These are phyloP conservation scores for Globisporangium nagaii DNA, from an alignment of 352 stramenopile species.

Conservation along the genomic window DNA sequence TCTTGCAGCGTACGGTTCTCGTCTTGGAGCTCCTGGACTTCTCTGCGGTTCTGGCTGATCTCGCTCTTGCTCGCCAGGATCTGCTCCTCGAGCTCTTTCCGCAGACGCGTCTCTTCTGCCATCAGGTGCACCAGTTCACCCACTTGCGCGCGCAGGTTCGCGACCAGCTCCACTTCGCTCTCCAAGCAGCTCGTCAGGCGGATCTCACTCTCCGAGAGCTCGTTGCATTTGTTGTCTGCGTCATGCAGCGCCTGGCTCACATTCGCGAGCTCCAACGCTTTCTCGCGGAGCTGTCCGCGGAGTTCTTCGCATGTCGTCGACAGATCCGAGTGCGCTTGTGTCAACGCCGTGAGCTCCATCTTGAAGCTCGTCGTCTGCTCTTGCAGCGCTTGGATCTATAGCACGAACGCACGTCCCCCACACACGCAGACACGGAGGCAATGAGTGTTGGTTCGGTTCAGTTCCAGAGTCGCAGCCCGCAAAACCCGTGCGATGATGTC, in stretches of 20 bases:
- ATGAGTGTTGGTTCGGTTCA: too few relatives aligned
- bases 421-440: too few relatives aligned
- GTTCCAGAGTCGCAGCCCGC: background rate
- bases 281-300: constrained; percentile 26
- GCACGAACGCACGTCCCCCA: background rate
- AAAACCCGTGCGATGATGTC: background rate
- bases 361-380: constrained; percentile 40
- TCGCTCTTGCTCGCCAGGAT: constrained; percentile 43
- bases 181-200: constrained; percentile 32
- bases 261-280: constrained; percentile 21
- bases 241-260: constrained; percentile 32
- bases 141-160: constrained; percentile 42
- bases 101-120: constrained; percentile 27
- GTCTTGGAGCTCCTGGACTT: constrained; percentile 46
- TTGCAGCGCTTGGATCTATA: constrained; percentile 42
- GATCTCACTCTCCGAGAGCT: constrained; percentile 49
- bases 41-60: constrained; percentile 43
- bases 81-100: constrained; percentile 31
- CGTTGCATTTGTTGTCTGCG: constrained; percentile 41
- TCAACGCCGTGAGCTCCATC: constrained; percentile 35
- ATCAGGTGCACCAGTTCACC: constrained; percentile 33
- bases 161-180: constrained; percentile 30
- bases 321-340: constrained; percentile 46
- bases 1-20: constrained; percentile 44
- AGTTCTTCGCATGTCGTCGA: constrained; percentile 31